phyloP scores from a whole-genome alignment of 2,329 filamentous ascomycete genomes.

The Daldinia sp. region DNA sequence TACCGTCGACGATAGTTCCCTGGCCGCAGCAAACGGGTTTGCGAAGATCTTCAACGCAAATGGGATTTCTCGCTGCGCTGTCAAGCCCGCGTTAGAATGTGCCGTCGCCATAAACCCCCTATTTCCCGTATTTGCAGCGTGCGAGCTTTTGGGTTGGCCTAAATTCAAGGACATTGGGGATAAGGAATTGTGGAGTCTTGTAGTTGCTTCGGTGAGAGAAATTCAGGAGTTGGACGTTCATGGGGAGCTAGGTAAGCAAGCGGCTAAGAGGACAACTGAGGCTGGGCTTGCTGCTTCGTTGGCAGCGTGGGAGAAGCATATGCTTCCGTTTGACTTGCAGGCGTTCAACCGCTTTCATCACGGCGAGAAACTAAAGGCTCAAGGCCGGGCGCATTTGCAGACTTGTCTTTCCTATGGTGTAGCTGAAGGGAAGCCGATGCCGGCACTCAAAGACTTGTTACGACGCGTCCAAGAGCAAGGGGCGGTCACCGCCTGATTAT shows the following conservation, averaged over 20 bases:
- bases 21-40: background rate
- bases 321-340: slow-evolving; percentile 24
- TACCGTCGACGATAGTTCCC: background rate
- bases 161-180: background rate
- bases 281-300: slow-evolving; percentile 2
- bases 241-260: background rate
- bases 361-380: slow-evolving; percentile 17
- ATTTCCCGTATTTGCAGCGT: slow-evolving; percentile 20
- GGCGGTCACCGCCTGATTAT: background rate
- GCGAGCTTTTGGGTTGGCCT: slow-evolving; percentile 22
- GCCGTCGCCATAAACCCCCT: slow-evolving; percentile 14
- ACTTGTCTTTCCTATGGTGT: slow-evolving; percentile 8
- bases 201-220: background rate
- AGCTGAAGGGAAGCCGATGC: slow-evolving; percentile 23
- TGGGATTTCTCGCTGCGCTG: slow-evolving; percentile 8
- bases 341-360: slow-evolving; percentile 30
- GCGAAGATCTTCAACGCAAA: background rate
- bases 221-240: background rate
- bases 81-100: slow-evolving; percentile 7
- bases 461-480: slow-evolving; percentile 4
- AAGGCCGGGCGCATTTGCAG: slow-evolving; percentile 15
- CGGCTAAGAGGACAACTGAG: background rate
- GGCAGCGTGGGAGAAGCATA: slow-evolving; percentile 16
- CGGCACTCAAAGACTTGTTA: slow-evolving; percentile 23
- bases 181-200: background rate